These are phyloP conservation scores for Zoysia pacifica DNA, from an alignment of 176 grass and related monocot genomes.

Conservation along the genomic window DNA sequence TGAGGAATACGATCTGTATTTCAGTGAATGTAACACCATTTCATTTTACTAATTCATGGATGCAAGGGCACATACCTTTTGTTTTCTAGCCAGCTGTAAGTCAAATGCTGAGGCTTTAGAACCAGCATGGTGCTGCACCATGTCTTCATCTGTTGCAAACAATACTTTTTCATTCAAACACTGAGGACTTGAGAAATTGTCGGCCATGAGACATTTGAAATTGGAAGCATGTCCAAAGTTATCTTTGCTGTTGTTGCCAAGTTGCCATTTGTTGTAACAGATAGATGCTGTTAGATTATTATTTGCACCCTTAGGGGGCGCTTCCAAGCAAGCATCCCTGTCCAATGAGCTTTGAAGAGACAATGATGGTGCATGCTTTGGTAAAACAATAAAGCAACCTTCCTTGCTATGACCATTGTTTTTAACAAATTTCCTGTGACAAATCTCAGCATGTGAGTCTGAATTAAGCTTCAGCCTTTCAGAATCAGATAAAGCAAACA, in stretches of 20 bases:
- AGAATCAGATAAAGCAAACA: constrained; percentile 70
- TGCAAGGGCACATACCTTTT: constrained; percentile 41
- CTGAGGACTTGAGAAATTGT: constrained; percentile 44
- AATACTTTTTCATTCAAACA: constrained; percentile 43
- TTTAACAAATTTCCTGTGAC: constrained; percentile 14
- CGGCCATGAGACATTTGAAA: constrained; percentile 22
- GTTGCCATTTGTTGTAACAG: constrained; percentile 30
- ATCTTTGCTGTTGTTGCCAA: constrained; percentile 12
- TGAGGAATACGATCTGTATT: neutral
- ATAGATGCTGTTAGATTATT: constrained; percentile 20
- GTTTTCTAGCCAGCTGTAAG: constrained; percentile 36
- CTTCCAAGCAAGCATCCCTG: constrained; percentile 27
- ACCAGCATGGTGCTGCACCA: constrained; percentile 24
- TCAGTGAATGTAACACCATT: constrained; percentile 14
- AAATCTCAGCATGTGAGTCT: constrained; percentile 8
- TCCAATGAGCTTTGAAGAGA: constrained; percentile 28
- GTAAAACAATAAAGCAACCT: constrained; percentile 59
- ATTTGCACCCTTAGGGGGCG: constrained; percentile 25
- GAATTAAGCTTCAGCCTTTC: constrained; percentile 46
- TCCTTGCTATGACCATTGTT: constrained; percentile 35
- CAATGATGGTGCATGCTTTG: constrained; percentile 44
- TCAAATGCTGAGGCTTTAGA: constrained; percentile 14
- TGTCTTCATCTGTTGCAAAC: constrained; percentile 42
- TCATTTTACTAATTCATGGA: constrained; percentile 17
- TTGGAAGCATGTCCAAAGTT: constrained; percentile 29